Evolutionary conservation across 2,329 filamentous ascomycete genomes (phyloP), one percentile per base, ranked within the genome.

Genomic region (Verticillium longisporum): DNA sequence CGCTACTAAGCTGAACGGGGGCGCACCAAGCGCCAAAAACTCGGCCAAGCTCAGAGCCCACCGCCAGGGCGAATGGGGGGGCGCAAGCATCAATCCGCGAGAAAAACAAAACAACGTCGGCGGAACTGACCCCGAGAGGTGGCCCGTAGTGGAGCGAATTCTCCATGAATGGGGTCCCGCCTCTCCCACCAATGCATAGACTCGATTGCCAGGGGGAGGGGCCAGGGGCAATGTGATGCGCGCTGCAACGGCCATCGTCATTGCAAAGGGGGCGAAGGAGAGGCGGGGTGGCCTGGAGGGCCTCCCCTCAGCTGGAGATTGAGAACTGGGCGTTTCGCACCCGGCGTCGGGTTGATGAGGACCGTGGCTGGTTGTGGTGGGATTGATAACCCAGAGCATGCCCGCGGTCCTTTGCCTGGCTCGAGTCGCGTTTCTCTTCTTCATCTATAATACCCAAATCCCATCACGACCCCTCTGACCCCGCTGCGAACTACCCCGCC

Each of bases 401-500:
- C n/a, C 45, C 45, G 26, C 26, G n/a, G 18, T 9, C 18, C 15
- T 18, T 50, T 6, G n/a, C 45, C 15, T 18, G 21, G 45, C 45
- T 50, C 18, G 45, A 50, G 45, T 50, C 45, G n/a, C 18, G 38
- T 11, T 26, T 50, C 18, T 50, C 45, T 50, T 11, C 18, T 10
- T 26, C 18, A n/a, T 50, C 45, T 50, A 36, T 21, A 50, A 50
- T 26, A 4, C 45, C 34, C 34, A 36, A 41, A 50, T 11, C n/a
- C 15, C 38, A 15, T 45, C 38, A 15, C 38, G 38, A 45, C 38
- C 38, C 45, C 45, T 21, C 15, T 50, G 21, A 50, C 45, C 45
- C 45, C 45, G 45, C 45, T 13, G 21, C 45, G 9, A 50, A 50
- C 45, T 60, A 63, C 62, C 61, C 61, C 62, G 61, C 62, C 62